A percentile compares a stretch with the other conserved stretches of the same genome.
Conservation (phyloP, 306 rosid genomes). For the Ceratonia siliqua region DNA sequence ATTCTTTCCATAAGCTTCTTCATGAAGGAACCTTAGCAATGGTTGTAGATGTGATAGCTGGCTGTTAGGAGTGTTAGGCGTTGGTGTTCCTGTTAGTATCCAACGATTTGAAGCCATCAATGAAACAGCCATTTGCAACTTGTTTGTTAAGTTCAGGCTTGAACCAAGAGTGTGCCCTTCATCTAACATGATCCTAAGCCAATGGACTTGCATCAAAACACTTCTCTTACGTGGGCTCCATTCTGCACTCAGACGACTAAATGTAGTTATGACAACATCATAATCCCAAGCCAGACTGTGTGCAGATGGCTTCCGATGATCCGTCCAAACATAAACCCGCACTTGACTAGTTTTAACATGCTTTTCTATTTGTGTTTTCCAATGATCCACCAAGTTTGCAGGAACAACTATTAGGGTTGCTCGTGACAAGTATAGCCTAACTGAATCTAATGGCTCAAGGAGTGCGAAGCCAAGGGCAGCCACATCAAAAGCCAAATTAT, state of each 20-base stretch:
- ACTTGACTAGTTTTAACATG: conserved; percentile 80
- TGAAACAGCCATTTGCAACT: conserved; percentile 97
- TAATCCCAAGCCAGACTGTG: conserved; percentile 95
- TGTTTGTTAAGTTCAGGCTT: conserved; percentile 84
- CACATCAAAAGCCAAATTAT: conserved; percentile 77
- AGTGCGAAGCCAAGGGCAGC: conserved; percentile 85
- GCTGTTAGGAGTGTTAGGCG: conserved; percentile 95
- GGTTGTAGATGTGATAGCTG: conserved; percentile 94
- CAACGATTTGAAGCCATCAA: conserved; percentile 88
- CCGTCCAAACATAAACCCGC: conserved; percentile 71
- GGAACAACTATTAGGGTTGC: conserved; percentile 96
- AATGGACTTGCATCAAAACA: conserved; percentile 80
- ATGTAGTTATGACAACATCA: conserved; percentile 91
- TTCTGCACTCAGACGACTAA: conserved; percentile 91
- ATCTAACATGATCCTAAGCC: conserved; percentile 91
- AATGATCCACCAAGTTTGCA: conserved; percentile 84
- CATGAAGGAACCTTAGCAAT: conserved; percentile 91
- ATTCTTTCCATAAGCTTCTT: conserved; percentile 88
- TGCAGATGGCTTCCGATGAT: conserved; percentile 73
- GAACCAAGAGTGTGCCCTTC: conserved; percentile 99
- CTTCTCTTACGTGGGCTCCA: conserved; percentile 84
- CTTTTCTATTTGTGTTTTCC: conserved; percentile 91
- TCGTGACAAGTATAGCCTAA: conserved; percentile 80
- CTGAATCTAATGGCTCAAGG: conserved; percentile 69
- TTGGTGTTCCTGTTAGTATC: conserved; percentile 98